Evolutionary conservation across 345 rosid genomes (phyloP).

Genomic region (Gossypium rotundifolium): DNA sequence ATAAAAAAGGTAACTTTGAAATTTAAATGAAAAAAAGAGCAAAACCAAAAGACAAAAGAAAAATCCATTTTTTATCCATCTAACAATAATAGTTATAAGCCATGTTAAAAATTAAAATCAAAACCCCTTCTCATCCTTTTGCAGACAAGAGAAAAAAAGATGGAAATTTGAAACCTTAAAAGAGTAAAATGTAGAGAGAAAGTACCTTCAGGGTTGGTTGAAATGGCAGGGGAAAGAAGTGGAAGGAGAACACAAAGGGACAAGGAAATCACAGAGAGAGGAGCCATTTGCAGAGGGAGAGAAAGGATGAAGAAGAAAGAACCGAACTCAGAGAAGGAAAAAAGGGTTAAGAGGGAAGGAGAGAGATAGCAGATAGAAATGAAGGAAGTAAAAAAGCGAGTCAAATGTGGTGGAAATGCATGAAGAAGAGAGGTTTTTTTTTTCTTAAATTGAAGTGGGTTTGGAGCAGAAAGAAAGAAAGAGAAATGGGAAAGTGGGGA

Average conservation of each 20-base stretch:
- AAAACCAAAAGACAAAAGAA: neutral
- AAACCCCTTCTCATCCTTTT: neutral
- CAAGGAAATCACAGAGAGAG: slow-evolving; percentile 12
- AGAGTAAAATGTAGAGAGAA: neutral
- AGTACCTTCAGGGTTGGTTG: slow-evolving; percentile 57
- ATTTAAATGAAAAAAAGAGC: neutral
- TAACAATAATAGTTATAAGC: neutral
- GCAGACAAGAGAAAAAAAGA: neutral
- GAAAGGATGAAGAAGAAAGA: neutral
- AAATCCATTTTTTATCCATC: neutral
- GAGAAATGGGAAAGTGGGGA: no score
- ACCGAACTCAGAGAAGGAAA: neutral
- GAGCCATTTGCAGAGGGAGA: slow-evolving; percentile 24
- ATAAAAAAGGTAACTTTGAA: no score
- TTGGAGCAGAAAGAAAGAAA: no score
- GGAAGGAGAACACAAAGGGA: slow-evolving; percentile 17
- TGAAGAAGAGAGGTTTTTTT: no score
- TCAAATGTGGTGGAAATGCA: no score
- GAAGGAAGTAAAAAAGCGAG: no score
- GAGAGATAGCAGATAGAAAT: no score
- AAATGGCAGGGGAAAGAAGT: slow-evolving; percentile 33
- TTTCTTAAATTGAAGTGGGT: no score
- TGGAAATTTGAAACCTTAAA: slow-evolving; percentile 3
- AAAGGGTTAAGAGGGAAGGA: neutral
- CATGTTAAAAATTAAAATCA: neutral